These are phyloP conservation scores for Sporodiniella umbellata DNA, from an alignment of 371 early-diverging fungal species.

Conservation along the genomic window DNA sequence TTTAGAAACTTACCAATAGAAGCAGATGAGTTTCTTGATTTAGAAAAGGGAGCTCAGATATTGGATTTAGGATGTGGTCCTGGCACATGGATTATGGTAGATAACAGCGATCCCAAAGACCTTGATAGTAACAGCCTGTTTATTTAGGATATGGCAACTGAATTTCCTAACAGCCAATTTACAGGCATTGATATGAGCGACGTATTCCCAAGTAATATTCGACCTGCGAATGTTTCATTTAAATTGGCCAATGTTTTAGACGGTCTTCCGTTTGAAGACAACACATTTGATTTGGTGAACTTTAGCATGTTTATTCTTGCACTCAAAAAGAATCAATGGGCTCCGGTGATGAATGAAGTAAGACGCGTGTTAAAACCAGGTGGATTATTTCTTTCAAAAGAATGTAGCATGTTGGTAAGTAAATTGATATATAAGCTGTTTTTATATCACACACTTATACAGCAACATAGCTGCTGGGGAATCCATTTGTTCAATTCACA, in stretches of 20 bases:
- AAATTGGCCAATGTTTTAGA: slow-evolving; percentile 15
- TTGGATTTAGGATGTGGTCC: slow-evolving; percentile 54
- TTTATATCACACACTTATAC: too few relatives aligned
- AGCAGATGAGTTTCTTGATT: not conserved
- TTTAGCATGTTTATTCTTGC: slow-evolving; percentile 19
- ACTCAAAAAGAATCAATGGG: not conserved
- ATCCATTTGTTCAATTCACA: slow-evolving; percentile 26
- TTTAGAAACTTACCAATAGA: slow-evolving; percentile 15
- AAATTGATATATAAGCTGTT: too few relatives aligned
- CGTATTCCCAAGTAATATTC: slow-evolving; percentile 12
- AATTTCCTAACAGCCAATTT: slow-evolving; percentile 34
- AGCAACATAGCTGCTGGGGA: slow-evolving; percentile 30
- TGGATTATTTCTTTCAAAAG: slow-evolving; percentile 40
- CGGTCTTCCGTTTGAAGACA: slow-evolving; percentile 15
- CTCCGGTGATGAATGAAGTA: slow-evolving; percentile 4
- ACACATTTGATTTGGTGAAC: slow-evolving; percentile 18
- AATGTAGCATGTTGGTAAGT: slow-evolving; percentile 36
- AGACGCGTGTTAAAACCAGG: slow-evolving; percentile 15
- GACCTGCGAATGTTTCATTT: slow-evolving; percentile 19
- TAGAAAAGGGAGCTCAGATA: slow-evolving; percentile 17
- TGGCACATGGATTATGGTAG: slow-evolving; percentile 55
- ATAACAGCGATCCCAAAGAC: slow-evolving; percentile 29
- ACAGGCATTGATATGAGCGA: slow-evolving; percentile 36
- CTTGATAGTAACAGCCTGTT: slow-evolving; percentile 27
- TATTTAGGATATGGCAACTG: slow-evolving; percentile 45